These are phyloP conservation scores for Fagus crenata DNA, from an alignment of 306 rosid species.

Conservation along the genomic window DNA sequence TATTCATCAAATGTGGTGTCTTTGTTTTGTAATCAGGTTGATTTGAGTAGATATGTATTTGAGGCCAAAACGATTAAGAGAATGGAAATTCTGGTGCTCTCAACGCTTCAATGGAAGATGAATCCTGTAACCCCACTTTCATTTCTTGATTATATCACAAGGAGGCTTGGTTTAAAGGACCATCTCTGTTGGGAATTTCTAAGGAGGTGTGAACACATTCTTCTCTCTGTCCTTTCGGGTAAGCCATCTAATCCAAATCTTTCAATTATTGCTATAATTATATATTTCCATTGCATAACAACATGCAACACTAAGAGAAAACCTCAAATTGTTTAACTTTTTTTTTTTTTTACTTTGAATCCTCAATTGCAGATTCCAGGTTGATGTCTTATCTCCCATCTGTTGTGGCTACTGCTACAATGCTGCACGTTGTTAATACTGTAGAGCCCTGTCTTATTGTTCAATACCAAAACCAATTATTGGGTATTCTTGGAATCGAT, in stretches of 20 bases:
- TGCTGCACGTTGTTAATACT: constrained; percentile 63
- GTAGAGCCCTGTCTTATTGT: constrained; percentile 58
- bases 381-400: constrained; percentile 73
- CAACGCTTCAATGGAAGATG: constrained; percentile 91
- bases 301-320: neutral
- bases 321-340: neutral
- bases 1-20: neutral
- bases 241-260: constrained; percentile 2
- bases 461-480: constrained; percentile 57
- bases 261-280: neutral
- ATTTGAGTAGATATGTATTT: constrained; percentile 55
- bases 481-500: constrained; percentile 64
- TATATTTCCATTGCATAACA: neutral
- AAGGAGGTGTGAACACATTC: constrained; percentile 49
- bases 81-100: constrained; percentile 90
- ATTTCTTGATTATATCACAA: constrained; percentile 60
- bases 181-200: constrained; percentile 64
- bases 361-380: constrained; percentile 58
- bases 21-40: constrained; percentile 48
- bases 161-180: constrained; percentile 69
- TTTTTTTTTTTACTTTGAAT: neutral
- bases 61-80: constrained; percentile 73
- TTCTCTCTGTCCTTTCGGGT: constrained; percentile 67
- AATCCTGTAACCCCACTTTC: constrained; percentile 79
- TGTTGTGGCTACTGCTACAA: constrained; percentile 68